Conservation (phyloP, 2,329 filamentous ascomycete species). For the Lachnellula subtilissima region DNA sequence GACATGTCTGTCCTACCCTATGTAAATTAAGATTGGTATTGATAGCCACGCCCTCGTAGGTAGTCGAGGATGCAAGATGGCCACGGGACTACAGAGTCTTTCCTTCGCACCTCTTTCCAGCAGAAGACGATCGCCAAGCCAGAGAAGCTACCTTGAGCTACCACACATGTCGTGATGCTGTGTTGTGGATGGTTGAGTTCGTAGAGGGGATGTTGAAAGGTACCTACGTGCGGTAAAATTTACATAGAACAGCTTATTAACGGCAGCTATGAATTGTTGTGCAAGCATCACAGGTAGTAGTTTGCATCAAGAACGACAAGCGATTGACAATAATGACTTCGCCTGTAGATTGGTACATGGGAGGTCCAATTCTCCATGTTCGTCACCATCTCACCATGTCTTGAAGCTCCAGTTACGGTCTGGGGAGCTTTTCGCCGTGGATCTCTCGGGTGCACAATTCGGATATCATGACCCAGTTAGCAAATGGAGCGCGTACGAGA, state of each 20-base stretch:
- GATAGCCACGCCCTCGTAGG: not conserved
- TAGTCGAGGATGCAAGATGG: not conserved
- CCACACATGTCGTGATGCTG: not conserved
- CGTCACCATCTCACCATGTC: not conserved
- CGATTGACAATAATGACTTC: not conserved
- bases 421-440: conserved; percentile 1
- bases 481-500: not conserved
- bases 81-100: not conserved
- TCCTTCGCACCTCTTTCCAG: not conserved
- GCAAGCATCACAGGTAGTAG: not conserved
- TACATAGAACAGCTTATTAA: not conserved
- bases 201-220: not conserved
- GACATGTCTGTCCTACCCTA: not conserved
- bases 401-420: conserved; percentile 3
- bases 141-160: not conserved
- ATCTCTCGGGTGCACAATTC: conserved; percentile 1
- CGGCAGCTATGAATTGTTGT: not conserved
- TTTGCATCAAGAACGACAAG: not conserved
- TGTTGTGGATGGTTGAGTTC: conserved; percentile 1
- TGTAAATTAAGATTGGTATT: not conserved
- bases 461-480: conserved; percentile 1
- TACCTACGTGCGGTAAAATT: not conserved
- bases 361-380: not conserved
- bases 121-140: not conserved
- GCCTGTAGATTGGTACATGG: not conserved